Evolutionary conservation across 2,329 filamentous ascomycete species (phyloP), one percentile per base, ranked within the genome.

Genomic region (Alternaria panax): DNA sequence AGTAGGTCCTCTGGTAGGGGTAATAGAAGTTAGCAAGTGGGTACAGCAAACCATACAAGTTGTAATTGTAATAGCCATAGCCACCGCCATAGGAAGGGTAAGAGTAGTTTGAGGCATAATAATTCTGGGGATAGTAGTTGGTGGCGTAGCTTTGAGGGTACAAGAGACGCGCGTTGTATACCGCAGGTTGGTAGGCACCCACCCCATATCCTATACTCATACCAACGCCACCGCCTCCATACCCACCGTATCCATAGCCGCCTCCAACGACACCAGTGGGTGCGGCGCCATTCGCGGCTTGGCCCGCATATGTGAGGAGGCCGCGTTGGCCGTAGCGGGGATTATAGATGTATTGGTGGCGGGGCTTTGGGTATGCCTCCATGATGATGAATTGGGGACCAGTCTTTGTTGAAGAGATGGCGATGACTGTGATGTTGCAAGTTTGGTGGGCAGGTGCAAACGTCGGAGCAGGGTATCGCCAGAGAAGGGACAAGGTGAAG

Each of bases 21-120:
- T 54, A 62, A 57, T 69, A 75, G 60, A 70, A 75, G 71, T 76
- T 75, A 76, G 74, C 74, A 70, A 73, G 69, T 36, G 66, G 66
- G 55, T 73, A 76, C 58, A 66, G 61, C n/a, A 60, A 69, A 46
- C 70, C 71, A 65, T 70, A 70, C 16, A 64, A 56, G 54, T 58
- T 59, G 62, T 63, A 61, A 54, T 68, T 69, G 63, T 69, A 67
- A 55, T 72, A 72, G 63, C 65, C 40, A 46, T 72, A 72, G 58
- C 65, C 47, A 51, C 40, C 62, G 47, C 66, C 63, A 34, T 66
- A 65, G 24, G 30, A 47, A 55, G 60, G 63, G 38, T 66, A 60
- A 28, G 51, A 60, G 20, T 60, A 65, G 20, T 54, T 57, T 48
- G 52, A 32, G 5, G 64, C 59, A 50, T 65, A 59, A 34, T 68